Base-by-base conservation (phyloP, 2,329 filamentous ascomycete genomes). In the Coniochaeta prunicola region DNA sequence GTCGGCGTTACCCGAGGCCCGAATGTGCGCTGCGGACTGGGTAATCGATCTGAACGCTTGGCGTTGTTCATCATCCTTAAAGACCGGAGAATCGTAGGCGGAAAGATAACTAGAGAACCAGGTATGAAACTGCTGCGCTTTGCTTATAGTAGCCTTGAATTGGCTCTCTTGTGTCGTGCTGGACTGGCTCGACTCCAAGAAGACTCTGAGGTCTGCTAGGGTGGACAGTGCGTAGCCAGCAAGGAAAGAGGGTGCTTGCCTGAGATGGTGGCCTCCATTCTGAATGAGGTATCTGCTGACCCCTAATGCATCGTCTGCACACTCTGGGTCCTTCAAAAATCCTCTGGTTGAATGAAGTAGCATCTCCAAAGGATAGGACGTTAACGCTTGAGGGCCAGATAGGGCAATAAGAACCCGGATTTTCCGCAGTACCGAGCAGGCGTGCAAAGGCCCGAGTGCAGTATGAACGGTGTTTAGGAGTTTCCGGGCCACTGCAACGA, bases 331-430 rank as follows among this genome's bases (percentile, higher is more conserved):
- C 1, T 88, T 87, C 6, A 97, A 77, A 64, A 92, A 96, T 0
- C 86, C 85, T 10, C 89, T 82, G 21, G 96, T 78, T 1, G 89
- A 88, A 66, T 92, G 90, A 1, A 99, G 79, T 0, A 96, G 79
- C 90, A 97, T 94, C 71, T 99, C 91, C 15, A 97, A 72, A 12
- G 91, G 90, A 68, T 97, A 97, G 0, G 88, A 89, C 42, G 84
- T 77, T 26, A 88, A 78, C n/a, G 89, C 90, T 56, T 86, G 80
- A 0, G 83, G 71, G 0, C 91, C 92, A 28, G 91, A 88, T 53
- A 97, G 76, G 60, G 86, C 89, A 28, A 97, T 81, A 17, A 97
- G 74, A 9, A 97, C 83, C 34, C 92, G 83, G 53, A 97, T 81
- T 69, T 96, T 96, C 40, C 92, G 87, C 57, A 99, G 81, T 3